Evolutionary conservation across 306 rosid species (phyloP), one percentile per base, ranked within the genome.

Genomic region (Lupinus albus): DNA sequence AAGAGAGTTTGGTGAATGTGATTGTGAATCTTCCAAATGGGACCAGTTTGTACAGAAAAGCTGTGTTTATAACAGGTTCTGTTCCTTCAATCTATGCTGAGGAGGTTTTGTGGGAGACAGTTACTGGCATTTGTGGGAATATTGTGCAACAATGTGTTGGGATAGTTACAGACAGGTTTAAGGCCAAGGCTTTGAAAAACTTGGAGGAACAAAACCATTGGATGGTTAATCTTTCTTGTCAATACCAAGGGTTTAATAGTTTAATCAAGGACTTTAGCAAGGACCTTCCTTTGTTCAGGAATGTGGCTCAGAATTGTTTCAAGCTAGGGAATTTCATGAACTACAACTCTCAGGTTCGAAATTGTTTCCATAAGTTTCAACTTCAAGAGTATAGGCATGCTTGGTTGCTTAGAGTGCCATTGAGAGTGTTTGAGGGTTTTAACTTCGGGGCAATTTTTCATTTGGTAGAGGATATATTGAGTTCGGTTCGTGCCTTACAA

Each of bases 201-300:
- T 77, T 88, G 65, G 95, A 88, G 88, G 66, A 60, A 75, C 87
- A 73, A 77, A 81, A 88, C 60, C 86, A 69, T 48, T 88, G 95
- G 95, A 88, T 88, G 95, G 87, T 88, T 53, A 88, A 88, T 64
- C 88, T 88, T 38, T 77, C 88, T 51, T 88, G 95, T 76, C 95
- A 85, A 49, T 75, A 69, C 48, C 95, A 85, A 64, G 95, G 82
- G 2, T 79, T 88, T 53, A 81, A 51, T 47, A 81, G 83, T 61
- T 78, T 88, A 74, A 67, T 85, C n/a, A 81, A 81, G 83, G 88
- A 84, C 72, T 81, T 86, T 36, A 55, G 60, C 68, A 83, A 53
- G 72, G 88, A 77, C 52, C 84, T 86, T 59, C 78, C 81, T 2
- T 72, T 86, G 80, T 83, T 83, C 76, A 83, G 57, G 70, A 58